Conservation (phyloP, 2,329 filamentous ascomycete genomes). For the Colletotrichum echinochloae region DNA sequence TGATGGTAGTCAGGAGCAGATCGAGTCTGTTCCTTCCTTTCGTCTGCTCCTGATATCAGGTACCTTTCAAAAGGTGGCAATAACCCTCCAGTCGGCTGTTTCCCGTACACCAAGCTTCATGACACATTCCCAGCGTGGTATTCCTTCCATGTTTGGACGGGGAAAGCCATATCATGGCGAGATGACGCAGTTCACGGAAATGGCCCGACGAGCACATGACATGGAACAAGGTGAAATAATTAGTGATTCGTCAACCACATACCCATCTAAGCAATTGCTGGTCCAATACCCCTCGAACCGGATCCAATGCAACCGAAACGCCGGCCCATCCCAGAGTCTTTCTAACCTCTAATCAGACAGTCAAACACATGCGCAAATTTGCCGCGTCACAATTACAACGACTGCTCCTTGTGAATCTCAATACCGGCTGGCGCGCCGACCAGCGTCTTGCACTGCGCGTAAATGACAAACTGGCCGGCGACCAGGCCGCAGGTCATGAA, state of each 20-base stretch:
- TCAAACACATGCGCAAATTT: too few relatives aligned
- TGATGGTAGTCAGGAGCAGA: neutral
- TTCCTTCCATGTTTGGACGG: too few relatives aligned
- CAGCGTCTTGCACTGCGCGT: conserved; percentile 65
- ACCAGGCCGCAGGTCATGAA: conserved; percentile 67
- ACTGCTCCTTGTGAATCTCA: conserved; percentile 64
- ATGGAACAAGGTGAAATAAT: neutral
- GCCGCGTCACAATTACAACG: neutral
- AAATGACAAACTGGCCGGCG: conserved; percentile 66
- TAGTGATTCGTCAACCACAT: neutral
- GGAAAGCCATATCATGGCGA: too few relatives aligned
- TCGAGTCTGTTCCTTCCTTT: neutral
- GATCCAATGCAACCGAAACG: conserved; percentile 15
- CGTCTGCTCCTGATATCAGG: neutral
- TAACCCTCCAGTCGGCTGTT: neutral
- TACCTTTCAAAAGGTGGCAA: neutral
- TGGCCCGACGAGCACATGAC: neutral
- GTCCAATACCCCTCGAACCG: conserved; percentile 11
- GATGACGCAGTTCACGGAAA: too few relatives aligned
- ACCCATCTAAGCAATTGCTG: conserved; percentile 9
- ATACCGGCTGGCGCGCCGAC: conserved; percentile 64
- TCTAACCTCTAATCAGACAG: neutral
- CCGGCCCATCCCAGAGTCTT: neutral
- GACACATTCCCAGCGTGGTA: too few relatives aligned
- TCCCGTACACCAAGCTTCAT: neutral